These are phyloP conservation scores for Lanzia echinophila DNA, from an alignment of 2,329 filamentous ascomycete species.

Conservation along the genomic window DNA sequence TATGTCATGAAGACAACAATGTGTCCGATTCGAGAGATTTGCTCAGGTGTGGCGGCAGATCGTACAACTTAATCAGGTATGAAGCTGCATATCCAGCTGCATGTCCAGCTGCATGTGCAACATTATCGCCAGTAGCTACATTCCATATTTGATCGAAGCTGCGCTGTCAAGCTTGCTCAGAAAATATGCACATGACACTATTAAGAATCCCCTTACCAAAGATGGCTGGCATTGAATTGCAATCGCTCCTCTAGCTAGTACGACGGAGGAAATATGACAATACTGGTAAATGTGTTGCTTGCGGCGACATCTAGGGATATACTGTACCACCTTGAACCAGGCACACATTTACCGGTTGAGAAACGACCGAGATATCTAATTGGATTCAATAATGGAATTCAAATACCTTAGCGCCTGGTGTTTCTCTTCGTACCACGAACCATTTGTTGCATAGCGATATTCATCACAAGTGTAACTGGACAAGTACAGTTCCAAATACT, in stretches of 20 bases:
- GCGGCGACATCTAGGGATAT: too few relatives aligned
- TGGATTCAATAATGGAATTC: background rate
- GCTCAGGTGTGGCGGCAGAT: background rate
- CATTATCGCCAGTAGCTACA: background rate
- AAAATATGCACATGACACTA: background rate
- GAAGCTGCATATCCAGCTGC: background rate
- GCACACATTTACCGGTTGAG: background rate
- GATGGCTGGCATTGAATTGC: background rate
- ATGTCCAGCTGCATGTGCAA: background rate
- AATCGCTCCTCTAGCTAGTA: background rate
- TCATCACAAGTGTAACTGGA: conserved; percentile 7
- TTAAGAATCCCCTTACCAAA: background rate
- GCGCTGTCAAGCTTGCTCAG: background rate
- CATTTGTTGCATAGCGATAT: conserved; percentile 4
- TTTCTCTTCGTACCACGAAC: background rate
- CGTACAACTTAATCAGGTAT: background rate
- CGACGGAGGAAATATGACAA: background rate
- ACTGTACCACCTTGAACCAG: too few relatives aligned
- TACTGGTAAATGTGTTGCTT: too few relatives aligned
- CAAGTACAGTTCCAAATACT: conserved; percentile 6
- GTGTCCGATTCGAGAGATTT: background rate
- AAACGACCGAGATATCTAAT: background rate
- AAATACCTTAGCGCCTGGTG: background rate
- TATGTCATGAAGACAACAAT: conserved; percentile 3
- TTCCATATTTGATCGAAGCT: background rate